phyloP scores from a whole-genome alignment of 495 filamentous ascomycete genomes.

The Podospora bellae-mahoneyi region DNA sequence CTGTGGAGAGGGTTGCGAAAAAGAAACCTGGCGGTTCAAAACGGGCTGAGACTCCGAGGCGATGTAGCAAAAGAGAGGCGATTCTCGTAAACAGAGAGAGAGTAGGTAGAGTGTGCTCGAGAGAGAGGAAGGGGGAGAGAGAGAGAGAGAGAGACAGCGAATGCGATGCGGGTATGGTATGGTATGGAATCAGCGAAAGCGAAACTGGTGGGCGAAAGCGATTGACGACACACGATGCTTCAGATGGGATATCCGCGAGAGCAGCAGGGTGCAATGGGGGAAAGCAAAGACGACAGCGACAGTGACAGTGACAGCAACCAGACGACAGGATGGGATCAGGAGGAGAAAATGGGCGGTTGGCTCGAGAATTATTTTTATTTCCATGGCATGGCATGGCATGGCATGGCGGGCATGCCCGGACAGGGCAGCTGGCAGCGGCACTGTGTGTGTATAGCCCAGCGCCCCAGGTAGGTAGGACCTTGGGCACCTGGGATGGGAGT shows the following conservation, averaged over 20 bases:
- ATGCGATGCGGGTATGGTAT: no score
- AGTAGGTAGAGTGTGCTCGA: no score
- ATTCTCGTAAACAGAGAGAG: neutral
- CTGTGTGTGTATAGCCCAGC: neutral
- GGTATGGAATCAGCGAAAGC: slow-evolving; percentile 3
- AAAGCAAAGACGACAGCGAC: slow-evolving; percentile 10
- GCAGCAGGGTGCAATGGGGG: slow-evolving; percentile 12
- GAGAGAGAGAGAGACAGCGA: neutral
- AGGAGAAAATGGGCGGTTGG: slow-evolving; percentile 24
- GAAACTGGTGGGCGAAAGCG: slow-evolving; percentile 3
- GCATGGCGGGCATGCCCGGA: neutral
- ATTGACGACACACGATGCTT: slow-evolving; percentile 6
- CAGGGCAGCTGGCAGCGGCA: slow-evolving; percentile 3
- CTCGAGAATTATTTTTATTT: slow-evolving; percentile 37
- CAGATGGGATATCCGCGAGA: slow-evolving; percentile 12
- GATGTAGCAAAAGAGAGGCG: slow-evolving; percentile 1
- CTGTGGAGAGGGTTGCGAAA: slow-evolving; percentile 5
- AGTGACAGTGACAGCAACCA: slow-evolving; percentile 12
- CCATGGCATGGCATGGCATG: slow-evolving; percentile 21
- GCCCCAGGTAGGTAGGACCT: slow-evolving; percentile 1
- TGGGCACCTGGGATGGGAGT: slow-evolving; percentile 17
- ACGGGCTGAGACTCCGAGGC: neutral
- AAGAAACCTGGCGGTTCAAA: neutral
- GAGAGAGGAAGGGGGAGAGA: neutral
- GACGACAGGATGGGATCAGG: slow-evolving; percentile 9